Evolutionary conservation across 495 filamentous ascomycete genomes (phyloP).

Genomic region (Evernia prunastri): DNA sequence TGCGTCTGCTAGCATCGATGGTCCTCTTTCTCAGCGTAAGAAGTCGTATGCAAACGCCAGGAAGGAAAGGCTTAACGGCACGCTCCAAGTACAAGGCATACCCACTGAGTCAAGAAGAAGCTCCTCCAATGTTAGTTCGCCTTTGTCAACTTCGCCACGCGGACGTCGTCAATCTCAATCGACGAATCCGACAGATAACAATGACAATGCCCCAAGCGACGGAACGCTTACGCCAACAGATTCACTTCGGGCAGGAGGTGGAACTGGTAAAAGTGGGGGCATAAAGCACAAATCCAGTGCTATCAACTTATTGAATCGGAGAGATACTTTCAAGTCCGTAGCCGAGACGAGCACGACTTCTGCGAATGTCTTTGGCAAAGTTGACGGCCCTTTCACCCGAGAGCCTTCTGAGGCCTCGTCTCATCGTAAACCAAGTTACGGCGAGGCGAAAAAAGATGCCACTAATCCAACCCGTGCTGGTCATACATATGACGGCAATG

Average conservation of each 20-base stretch:
- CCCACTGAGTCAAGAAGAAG: conserved; percentile 28
- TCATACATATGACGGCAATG: conserved; percentile 80
- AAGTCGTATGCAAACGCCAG: conserved; percentile 48
- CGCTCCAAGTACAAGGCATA: conserved; percentile 23
- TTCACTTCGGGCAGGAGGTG: conserved; percentile 12
- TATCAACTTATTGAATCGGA: conserved; percentile 72
- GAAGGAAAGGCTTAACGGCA: conserved; percentile 39
- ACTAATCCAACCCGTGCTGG: conserved; percentile 39
- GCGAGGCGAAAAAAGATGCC: conserved; percentile 29
- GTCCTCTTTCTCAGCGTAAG: conserved; percentile 51
- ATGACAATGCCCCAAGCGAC: conserved; percentile 17
- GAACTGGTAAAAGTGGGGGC: conserved; percentile 19
- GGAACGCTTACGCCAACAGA: conserved; percentile 25
- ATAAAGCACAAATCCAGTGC: conserved; percentile 66
- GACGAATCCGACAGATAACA: conserved; percentile 8
- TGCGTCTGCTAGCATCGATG: conserved; percentile 83
- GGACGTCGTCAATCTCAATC: not conserved
- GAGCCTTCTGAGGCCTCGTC: conserved; percentile 30
- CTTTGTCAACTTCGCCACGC: conserved; percentile 14
- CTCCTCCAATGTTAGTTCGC: conserved; percentile 29
- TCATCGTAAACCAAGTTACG: not conserved
- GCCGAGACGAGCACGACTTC: conserved; percentile 82
- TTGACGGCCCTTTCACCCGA: conserved; percentile 60
- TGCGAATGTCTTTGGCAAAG: conserved; percentile 75
- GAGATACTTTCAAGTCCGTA: conserved; percentile 68